Percentiles rank a stretch among this genome's conserved stretches.
phyloP scores from a whole-genome alignment of 1,284 basidiomycete species.

The Phellinidium pouzarii region DNA sequence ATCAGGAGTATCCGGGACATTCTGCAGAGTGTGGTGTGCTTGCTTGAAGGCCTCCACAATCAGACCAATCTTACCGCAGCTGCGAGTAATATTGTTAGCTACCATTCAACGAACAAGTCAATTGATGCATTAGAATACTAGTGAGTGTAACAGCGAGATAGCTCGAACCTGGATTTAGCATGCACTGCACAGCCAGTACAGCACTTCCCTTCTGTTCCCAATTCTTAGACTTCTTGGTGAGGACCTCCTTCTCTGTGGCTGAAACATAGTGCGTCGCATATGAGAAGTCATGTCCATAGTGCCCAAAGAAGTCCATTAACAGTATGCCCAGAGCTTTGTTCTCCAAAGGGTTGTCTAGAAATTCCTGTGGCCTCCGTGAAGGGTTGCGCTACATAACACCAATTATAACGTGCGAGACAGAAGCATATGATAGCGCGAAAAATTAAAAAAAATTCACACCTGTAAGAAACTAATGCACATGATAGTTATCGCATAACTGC shows the following conservation, averaged over 20 bases:
- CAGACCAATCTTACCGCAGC: conserved; percentile 28
- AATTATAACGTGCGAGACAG: neutral
- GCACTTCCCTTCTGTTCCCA: conserved; percentile 29
- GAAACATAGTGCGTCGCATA: conserved; percentile 39
- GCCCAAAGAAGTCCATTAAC: conserved; percentile 38
- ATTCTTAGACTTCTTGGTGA: conserved; percentile 31
- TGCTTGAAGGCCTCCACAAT: conserved; percentile 33
- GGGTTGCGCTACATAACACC: conserved; percentile 33
- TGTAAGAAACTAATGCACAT: conserved; percentile 73
- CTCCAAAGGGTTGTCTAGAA: conserved; percentile 33
- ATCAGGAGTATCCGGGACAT: neutral
- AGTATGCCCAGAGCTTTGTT: conserved; percentile 38
- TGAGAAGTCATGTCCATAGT: conserved; percentile 39
- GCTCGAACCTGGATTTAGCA: conserved; percentile 33
- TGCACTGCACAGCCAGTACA: conserved; percentile 37
- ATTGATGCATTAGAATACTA: neutral
- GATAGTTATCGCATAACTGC: conserved; percentile 69
- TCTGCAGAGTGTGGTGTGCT: conserved; percentile 23
- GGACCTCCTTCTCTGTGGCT: conserved; percentile 28
- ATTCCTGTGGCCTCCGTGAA: conserved; percentile 27
- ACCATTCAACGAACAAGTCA: neutral
- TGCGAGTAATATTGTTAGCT: conserved; percentile 36
- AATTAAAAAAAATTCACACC: conserved; percentile 32
- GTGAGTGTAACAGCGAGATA: neutral
- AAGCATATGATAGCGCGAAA: neutral